phyloP scores from a whole-genome alignment of 2,329 filamentous ascomycete genomes.

The Venturia asperata region DNA sequence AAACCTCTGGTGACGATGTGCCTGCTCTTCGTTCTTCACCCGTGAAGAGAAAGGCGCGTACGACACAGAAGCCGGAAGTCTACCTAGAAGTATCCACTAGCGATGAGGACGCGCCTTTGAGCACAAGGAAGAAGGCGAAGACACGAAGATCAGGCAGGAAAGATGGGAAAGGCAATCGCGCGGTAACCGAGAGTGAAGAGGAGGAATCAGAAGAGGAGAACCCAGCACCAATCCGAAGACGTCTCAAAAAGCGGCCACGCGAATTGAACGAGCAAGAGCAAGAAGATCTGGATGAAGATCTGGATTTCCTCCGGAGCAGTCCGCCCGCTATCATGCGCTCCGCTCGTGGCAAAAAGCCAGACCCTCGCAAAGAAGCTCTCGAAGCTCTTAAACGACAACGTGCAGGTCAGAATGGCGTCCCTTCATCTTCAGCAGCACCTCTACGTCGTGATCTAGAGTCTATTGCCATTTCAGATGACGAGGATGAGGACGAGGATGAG shows the following conservation, averaged over 20 bases:
- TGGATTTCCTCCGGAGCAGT: conserved; percentile 18
- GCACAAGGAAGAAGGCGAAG: conserved; percentile 9
- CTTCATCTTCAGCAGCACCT: conserved; percentile 26
- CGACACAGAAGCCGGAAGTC: neutral
- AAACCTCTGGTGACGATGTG: conserved; percentile 18
- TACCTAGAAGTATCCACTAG: conserved; percentile 7
- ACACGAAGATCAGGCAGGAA: neutral
- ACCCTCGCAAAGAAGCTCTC: conserved; percentile 36
- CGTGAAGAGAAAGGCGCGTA: conserved; percentile 4
- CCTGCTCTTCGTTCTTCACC: conserved; percentile 16
- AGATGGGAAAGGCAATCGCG: neutral
- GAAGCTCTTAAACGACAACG: conserved; percentile 38
- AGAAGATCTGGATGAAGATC: conserved; percentile 19
- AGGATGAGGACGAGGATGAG: conserved; percentile 28
- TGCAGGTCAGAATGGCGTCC: conserved; percentile 27
- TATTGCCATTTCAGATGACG: conserved; percentile 24
- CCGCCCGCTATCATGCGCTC: conserved; percentile 6
- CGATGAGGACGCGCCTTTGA: conserved; percentile 14
- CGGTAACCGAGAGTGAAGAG: neutral
- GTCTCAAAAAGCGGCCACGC: neutral
- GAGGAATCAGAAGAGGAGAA: conserved; percentile 15
- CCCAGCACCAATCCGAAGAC: neutral
- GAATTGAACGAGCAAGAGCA: conserved; percentile 16
- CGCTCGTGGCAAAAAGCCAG: conserved; percentile 25
- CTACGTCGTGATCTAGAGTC: conserved; percentile 23